Base-by-base conservation (phyloP, 2,329 filamentous ascomycete genomes). In the Stagonosporopsis tanaceti region DNA sequence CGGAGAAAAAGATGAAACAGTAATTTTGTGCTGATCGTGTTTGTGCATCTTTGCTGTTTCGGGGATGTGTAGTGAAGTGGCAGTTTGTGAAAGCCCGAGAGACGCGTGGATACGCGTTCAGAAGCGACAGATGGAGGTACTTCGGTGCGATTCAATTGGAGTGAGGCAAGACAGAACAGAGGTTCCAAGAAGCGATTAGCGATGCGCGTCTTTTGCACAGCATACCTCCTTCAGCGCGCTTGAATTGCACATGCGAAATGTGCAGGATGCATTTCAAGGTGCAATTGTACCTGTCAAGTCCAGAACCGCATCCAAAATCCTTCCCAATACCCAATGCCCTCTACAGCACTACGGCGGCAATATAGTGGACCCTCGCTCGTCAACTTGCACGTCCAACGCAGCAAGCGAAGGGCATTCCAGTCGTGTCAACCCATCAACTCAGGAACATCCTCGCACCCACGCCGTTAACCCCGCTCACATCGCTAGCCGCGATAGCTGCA, bases 281-380 rank as follows among this genome's bases (percentile, higher is more conserved):
- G 34, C 57, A 41, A 53, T 52, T 50, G 47, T 30, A 50, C 34
- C 24, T 30, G 20, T 9, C 30, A 6, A 35, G 12, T 17, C 38
- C 27, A 45, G 22, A 38, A 17, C 22, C 25, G 9, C 22, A 11
- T n/a, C 27, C 40, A 41, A 24, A 15, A 24, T 32, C 44, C 44
- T 15, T 24, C 22, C 24, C 44, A 6, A 24, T 12, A 20, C 45
- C 39, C 28, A 30, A 42, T 22, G 46, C 15, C 27, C 30, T 20
- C 25, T 32, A 47, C 44, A 41, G 44, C 41, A 50, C 39, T 38
- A 53, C 54, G 51, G 53, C 53, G 50, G 53, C 50, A 54, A 24
- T 34, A 24, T 34, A 24, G 58, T 61, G 53, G 53, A 37, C 37
- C 37, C 27, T 30, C 30, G 24, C n/a, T 38, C 47, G 25, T 50